Evolutionary conservation across 73 alveolate genomes (phyloP), one percentile per base, ranked within the genome.

Genomic region (Paramecium tetraurelia): DNA sequence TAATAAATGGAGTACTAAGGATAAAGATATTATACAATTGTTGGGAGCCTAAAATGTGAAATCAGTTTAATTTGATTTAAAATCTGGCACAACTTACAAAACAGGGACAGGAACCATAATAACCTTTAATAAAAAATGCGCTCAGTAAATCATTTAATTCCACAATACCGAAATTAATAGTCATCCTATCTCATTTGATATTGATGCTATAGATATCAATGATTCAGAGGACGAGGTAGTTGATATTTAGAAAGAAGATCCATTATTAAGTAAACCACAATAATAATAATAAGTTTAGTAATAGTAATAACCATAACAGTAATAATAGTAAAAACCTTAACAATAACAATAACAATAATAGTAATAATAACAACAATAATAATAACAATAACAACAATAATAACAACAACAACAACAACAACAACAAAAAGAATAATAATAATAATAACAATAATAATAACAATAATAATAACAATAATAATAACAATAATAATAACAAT

Each of bases 161-260:
- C 90, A 80, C 48, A 18, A 80, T 12, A 46, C 11, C 14, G 90
- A 80, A 80, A 80, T 80, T 27, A 43, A 46, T 44, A 29, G 44
- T 7, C 29, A 14, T 18, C 29, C 46, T 10, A 80, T 80, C 10
- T 21, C n/a, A 80, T 80, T 80, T 46, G 46, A 40, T 8, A 80
- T 80, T 44, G 90, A 80, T 10, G 90, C 90, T 9, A 12, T 80
- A 27, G 75, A 22, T 24, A 20, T 14, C 12, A 38, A 36, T 16
- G 90, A 80, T 80, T 80, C 90, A 14, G 90, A 80, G 9, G 90
- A 80, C 24, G 90, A 80, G 14, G 38, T 80, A 0, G 12, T 27
- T 44, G 31, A 3, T 3, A 22, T 80, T 31, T 7, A 44, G 29
- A 22, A 14, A 24, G 35, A 43, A 24, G 70, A 80, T 22, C 70